Evolutionary conservation across 2,329 filamentous ascomycete genomes (phyloP).

Genomic region (Diplodia scrobiculata): DNA sequence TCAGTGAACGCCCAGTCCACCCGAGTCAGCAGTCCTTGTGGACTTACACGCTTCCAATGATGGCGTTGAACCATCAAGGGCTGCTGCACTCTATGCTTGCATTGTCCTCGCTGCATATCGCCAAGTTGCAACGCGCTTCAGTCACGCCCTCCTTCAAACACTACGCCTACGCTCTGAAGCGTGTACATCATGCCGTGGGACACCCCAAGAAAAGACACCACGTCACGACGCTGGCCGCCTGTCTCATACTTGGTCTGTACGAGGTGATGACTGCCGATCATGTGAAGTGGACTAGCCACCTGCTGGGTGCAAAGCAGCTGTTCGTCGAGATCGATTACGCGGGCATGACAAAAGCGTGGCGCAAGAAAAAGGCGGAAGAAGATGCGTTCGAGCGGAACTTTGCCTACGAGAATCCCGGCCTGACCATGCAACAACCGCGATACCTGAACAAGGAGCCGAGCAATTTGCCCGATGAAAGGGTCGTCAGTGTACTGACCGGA

Average conservation of each 20-base stretch:
- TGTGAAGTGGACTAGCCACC: slow-evolving; percentile 90
- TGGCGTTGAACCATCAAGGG: slow-evolving; percentile 81
- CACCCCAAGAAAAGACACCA: slow-evolving; percentile 68
- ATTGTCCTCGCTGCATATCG: slow-evolving; percentile 81
- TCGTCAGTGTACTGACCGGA: slow-evolving; percentile 62
- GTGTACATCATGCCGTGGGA: slow-evolving; percentile 74
- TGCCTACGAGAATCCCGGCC: slow-evolving; percentile 38
- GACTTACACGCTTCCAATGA: slow-evolving; percentile 79
- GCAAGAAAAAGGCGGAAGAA: slow-evolving; percentile 62
- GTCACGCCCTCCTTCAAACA: slow-evolving; percentile 84
- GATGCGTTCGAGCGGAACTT: slow-evolving; percentile 45
- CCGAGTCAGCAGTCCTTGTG: slow-evolving; percentile 63
- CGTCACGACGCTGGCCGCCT: slow-evolving; percentile 82
- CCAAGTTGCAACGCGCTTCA: slow-evolving; percentile 73
- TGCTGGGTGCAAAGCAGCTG: slow-evolving; percentile 80
- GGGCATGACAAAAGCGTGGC: slow-evolving; percentile 69
- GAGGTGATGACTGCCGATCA: slow-evolving; percentile 95
- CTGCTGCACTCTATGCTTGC: slow-evolving; percentile 90
- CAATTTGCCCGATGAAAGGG: slow-evolving; percentile 47
- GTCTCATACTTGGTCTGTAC: slow-evolving; percentile 83
- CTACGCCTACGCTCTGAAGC: slow-evolving; percentile 81
- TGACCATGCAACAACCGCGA: slow-evolving; percentile 45
- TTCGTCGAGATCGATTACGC: slow-evolving; percentile 79
- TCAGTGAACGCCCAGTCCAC: slow-evolving; percentile 63
- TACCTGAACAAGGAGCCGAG: slow-evolving; percentile 20